A percentile compares a stretch with the other conserved stretches of the same genome.
Conservation (phyloP, 164 flowering plant species). For the Akebia trifoliata region DNA sequence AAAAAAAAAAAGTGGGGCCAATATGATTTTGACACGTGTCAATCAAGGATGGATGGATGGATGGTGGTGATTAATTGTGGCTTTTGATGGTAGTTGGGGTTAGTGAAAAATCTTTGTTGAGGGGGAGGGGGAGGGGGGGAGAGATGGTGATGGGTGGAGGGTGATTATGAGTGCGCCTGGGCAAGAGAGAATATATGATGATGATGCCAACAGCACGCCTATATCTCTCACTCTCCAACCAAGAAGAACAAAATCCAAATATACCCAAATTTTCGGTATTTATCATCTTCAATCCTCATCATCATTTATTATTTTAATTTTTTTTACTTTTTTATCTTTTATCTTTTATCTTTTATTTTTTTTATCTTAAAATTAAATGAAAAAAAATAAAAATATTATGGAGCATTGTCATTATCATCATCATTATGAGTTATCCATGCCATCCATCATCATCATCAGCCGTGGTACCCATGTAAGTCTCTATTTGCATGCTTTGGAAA, state of each 20-base stretch:
- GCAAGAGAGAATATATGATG: constrained; percentile 36
- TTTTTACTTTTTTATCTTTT: background rate
- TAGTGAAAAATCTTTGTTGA: background rate
- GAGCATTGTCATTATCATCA: no score
- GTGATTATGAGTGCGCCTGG: constrained; percentile 18
- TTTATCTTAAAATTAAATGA: background rate
- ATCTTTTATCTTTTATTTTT: background rate
- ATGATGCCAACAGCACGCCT: constrained; percentile 49
- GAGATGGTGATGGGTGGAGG: no score
- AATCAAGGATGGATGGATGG: background rate
- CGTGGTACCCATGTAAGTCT: no score
- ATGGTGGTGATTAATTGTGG: background rate
- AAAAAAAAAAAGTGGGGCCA: no score
- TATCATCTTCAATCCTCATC: constrained; percentile 16
- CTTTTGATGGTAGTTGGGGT: background rate
- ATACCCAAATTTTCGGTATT: constrained; percentile 12
- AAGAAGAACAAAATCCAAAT: background rate
- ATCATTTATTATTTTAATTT: constrained; percentile 13
- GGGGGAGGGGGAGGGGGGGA: background rate
- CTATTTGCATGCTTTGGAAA: no score
- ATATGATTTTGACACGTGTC: background rate
- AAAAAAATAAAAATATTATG: no score
- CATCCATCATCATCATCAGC: no score
- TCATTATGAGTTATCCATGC: no score
- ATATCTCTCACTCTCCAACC: constrained; percentile 15